Evolutionary conservation across 805 yeast species (phyloP).

Genomic region (Metschnikowia lochheadii): DNA sequence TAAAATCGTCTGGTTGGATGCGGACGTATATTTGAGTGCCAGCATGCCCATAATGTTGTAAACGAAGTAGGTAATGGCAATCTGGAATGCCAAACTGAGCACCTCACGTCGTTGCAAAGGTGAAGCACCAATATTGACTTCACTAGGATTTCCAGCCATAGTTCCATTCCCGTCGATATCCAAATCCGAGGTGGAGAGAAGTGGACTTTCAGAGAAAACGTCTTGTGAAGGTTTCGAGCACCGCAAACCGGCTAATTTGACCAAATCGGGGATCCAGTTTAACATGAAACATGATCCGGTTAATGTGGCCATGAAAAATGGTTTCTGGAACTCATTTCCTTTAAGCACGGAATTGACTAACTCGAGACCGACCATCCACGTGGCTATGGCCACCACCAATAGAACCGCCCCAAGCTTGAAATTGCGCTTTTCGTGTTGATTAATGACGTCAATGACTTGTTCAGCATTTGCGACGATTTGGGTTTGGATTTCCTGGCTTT

Average conservation of each 20-base stretch:
- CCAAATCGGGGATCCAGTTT: constrained; percentile 41
- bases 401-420: constrained; percentile 44
- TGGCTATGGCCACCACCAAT: constrained; percentile 37
- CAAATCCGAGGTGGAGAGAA: constrained; percentile 13
- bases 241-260: neutral
- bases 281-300: constrained; percentile 46
- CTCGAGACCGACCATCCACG: constrained; percentile 50
- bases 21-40: constrained; percentile 47
- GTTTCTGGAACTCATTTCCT: constrained; percentile 45
- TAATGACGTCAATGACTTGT: constrained; percentile 33
- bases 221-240: constrained; percentile 10
- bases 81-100: constrained; percentile 32
- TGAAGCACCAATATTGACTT: neutral
- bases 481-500: constrained; percentile 13
- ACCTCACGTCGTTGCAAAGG: constrained; percentile 30
- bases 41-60: constrained; percentile 40
- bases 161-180: constrained; percentile 4
- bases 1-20: constrained; percentile 49
- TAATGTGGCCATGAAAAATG: constrained; percentile 43
- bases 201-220: constrained; percentile 12
- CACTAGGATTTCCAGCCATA: no score
- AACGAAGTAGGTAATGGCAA: constrained; percentile 39
- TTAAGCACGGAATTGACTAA: constrained; percentile 47
- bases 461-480: constrained; percentile 10
- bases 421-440: constrained; percentile 38